These are phyloP conservation scores for Aspergillus costaricaensis DNA, from an alignment of 2,329 filamentous ascomycete species.

Conservation along the genomic window DNA sequence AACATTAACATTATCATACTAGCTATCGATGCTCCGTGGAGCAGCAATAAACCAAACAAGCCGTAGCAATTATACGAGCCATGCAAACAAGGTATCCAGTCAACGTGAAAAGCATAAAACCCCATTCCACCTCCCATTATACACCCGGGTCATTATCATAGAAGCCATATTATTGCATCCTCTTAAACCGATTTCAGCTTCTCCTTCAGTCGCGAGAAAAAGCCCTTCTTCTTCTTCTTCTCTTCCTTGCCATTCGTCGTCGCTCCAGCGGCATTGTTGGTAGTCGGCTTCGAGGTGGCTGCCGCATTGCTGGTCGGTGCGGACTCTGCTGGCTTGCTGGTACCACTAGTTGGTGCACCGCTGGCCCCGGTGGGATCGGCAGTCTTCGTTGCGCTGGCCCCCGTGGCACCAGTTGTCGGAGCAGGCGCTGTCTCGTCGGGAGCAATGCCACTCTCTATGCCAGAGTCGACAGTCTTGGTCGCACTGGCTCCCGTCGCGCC, in stretches of 20 bases:
- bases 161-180: neutral
- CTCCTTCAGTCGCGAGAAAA: constrained; percentile 60
- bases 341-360: neutral
- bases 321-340: neutral
- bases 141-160: constrained; percentile 9
- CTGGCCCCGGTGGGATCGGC: constrained; percentile 8
- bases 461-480: constrained; percentile 20
- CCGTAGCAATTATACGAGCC: constrained; percentile 11
- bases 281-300: constrained; percentile 1
- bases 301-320: neutral
- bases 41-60: constrained; percentile 1
- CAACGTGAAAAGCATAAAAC: constrained; percentile 14
- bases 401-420: constrained; percentile 10
- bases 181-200: constrained; percentile 48
- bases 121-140: constrained; percentile 12
- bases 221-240: constrained; percentile 68
- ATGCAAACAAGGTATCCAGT: constrained; percentile 29
- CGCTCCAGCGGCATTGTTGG: constrained; percentile 7
- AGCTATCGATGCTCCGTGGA: neutral
- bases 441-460: neutral
- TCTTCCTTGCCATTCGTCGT: constrained; percentile 14
- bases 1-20: constrained; percentile 4
- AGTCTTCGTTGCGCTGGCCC: constrained; percentile 20
- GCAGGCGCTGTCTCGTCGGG: neutral
- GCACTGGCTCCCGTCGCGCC: constrained; percentile 14